Evolutionary conservation across 345 rosid genomes (phyloP).

Genomic region (Hibiscus tridactylites): DNA sequence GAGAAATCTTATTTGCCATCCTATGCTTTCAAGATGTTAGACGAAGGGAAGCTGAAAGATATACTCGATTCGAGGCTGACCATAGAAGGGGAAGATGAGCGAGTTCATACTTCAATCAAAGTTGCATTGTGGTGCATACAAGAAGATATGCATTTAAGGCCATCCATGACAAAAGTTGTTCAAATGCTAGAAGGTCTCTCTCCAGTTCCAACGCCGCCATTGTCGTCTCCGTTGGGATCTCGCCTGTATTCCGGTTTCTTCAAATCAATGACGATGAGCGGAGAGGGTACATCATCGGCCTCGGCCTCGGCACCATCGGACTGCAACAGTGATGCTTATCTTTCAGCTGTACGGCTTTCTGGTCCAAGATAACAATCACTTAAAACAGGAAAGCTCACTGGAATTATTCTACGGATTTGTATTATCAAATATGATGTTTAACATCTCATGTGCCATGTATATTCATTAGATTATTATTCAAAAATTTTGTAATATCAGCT

Average conservation of each 20-base stretch:
- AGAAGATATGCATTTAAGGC: constrained; percentile 76
- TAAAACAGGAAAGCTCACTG: background rate
- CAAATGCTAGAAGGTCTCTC: constrained; percentile 93
- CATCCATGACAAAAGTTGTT: constrained; percentile 77
- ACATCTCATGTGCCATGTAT: background rate
- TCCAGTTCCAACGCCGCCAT: constrained; percentile 53
- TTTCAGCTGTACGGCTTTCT: constrained; percentile 76
- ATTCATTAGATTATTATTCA: background rate
- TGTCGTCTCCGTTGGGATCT: constrained; percentile 50
- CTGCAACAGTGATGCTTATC: constrained; percentile 51
- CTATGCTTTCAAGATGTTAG: constrained; percentile 82
- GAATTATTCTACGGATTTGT: background rate
- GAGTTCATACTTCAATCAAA: constrained; percentile 45
- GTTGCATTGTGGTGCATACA: constrained; percentile 94
- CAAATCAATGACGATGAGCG: constrained; percentile 30
- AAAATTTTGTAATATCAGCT: background rate
- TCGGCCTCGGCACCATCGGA: constrained; percentile 59
- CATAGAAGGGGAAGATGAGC: constrained; percentile 34
- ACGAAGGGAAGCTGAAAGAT: constrained; percentile 66
- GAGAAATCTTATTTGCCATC: constrained; percentile 87
- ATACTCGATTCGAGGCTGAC: constrained; percentile 54
- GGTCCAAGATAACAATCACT: constrained; percentile 69
- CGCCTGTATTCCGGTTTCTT: constrained; percentile 44
- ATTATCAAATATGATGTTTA: background rate
- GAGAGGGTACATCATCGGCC: constrained; percentile 53